Conservation (phyloP, 1,139 yeast genomes). For the Scheffersomyces segobiensis region DNA sequence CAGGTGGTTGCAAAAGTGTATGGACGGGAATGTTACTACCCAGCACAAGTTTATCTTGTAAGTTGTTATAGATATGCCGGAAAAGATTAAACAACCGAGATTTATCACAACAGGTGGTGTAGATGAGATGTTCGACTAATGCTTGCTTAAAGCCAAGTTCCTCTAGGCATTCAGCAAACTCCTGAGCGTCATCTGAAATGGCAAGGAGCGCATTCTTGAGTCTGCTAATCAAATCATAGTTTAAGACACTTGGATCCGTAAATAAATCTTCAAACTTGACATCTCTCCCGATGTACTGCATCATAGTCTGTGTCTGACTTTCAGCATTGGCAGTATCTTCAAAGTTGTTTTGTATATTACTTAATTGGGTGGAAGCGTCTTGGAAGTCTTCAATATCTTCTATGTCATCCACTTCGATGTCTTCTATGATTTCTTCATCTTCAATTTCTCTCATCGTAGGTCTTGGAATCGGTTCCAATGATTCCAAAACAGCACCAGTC, state of each 20-base stretch:
- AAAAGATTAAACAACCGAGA: slow-evolving; percentile 5
- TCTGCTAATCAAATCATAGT: not conserved
- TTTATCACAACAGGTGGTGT: slow-evolving; percentile 24
- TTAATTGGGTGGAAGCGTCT: not conserved
- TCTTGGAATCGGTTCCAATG: slow-evolving; percentile 1
- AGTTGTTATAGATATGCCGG: slow-evolving; percentile 1
- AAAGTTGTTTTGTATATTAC: not conserved
- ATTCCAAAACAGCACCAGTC: slow-evolving; percentile 23
- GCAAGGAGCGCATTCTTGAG: not conserved
- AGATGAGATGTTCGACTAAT: slow-evolving; percentile 30
- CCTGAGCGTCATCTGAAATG: slow-evolving; percentile 1
- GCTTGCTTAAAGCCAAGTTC: slow-evolving; percentile 4
- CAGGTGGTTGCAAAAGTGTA: slow-evolving; percentile 8
- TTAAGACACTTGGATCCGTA: slow-evolving; percentile 11
- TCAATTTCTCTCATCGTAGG: slow-evolving; percentile 2
- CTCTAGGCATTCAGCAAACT: slow-evolving; percentile 1
- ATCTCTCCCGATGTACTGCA: slow-evolving; percentile 10
- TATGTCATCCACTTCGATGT: slow-evolving; percentile 6
- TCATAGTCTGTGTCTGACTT: slow-evolving; percentile 1
- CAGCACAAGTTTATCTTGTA: not conserved
- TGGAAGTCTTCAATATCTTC: not conserved
- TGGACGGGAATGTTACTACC: not conserved
- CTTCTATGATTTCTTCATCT: slow-evolving; percentile 9
- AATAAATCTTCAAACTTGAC: slow-evolving; percentile 13
- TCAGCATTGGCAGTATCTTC: slow-evolving; percentile 1